Evolutionary conservation across 129 eudicot species (phyloP), one percentile per base, ranked within the genome.

Genomic region (Saussurea involucrata): DNA sequence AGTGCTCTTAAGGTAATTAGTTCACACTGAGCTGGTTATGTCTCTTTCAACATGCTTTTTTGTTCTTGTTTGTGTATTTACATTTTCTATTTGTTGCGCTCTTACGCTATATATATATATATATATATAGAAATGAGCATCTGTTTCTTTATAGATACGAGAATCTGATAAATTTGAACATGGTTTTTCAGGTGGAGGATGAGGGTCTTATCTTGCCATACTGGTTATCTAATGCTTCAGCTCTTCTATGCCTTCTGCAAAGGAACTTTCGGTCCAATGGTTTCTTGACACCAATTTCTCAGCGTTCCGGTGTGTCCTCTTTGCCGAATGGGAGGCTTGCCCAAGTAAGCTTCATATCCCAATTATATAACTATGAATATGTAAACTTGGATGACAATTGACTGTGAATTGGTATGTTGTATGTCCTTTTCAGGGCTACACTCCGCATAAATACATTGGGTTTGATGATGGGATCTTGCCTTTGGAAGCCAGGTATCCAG

Each of bases 401-500:
- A 49, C 60, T 46, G 57, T 69, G 27, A 29, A 24, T 63, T 36
- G 68, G 11, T 28, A 65, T 66, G 36, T 44, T 73, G 22, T 76
- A 44, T 72, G 33, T 17, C 60, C 63, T 49, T 81, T 75, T 74
- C 77, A 95, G 99, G 92, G 88, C 20, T 76, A 80, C 71, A 88
- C 95, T 33, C 92, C 99, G 60, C 87, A 86, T 65, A 92, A 87
- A 76, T 86, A 82, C 81, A 81, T 83, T 70, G 96, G 93, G 28
- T 77, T 85, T 82, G 99, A 95, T 65, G 99, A 95, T 88, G 91
- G 95, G 53, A 63, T 85, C 28, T 80, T 96, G 4, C 96, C 82
- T 74, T 81, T 85, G 85, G 99, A 95, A 81, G 97, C 99, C 28
- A 88, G 93, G 83, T 95, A 92, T 77, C 99, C 99, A 25, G 97